phyloP scores from a whole-genome alignment of 805 yeast species.

The Yarrowia osloensis region DNA sequence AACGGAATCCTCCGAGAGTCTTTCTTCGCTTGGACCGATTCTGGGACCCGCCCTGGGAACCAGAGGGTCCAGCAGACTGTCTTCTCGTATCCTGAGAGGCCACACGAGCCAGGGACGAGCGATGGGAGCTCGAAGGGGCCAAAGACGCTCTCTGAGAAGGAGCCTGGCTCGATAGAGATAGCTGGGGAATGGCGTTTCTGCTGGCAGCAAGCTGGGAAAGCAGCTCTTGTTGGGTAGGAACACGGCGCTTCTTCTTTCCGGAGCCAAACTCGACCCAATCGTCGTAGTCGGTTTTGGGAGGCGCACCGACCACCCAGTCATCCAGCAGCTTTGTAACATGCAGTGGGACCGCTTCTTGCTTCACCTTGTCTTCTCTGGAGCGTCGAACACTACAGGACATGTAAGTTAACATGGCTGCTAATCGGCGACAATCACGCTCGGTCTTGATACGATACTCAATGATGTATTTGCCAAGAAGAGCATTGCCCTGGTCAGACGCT shows the following conservation, averaged over 20 bases:
- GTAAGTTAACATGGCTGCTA: not conserved
- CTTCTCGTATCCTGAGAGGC: not conserved
- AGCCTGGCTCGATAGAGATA: slow-evolving; percentile 11
- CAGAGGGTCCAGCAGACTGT: not conserved
- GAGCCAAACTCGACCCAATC: not conserved
- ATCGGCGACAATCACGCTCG: not conserved
- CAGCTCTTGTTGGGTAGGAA: not conserved
- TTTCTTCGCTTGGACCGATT: not conserved
- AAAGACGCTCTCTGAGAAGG: slow-evolving; percentile 1
- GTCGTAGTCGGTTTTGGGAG: not conserved
- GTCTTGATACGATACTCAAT: not conserved
- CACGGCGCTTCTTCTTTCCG: not conserved
- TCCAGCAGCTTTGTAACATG: not conserved
- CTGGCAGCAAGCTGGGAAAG: not conserved
- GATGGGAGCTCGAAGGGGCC: not conserved
- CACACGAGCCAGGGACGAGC: not conserved
- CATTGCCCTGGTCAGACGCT: not conserved
- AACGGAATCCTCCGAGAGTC: slow-evolving; percentile 5
- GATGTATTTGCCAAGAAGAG: not conserved
- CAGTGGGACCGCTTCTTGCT: not conserved
- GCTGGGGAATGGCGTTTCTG: not conserved
- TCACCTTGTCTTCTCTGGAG: not conserved
- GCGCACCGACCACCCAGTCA: not conserved
- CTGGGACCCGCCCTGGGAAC: not conserved
- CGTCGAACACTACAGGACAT: not conserved